Conservation (phyloP, 208 protist species). For the Phytomonas francai region DNA sequence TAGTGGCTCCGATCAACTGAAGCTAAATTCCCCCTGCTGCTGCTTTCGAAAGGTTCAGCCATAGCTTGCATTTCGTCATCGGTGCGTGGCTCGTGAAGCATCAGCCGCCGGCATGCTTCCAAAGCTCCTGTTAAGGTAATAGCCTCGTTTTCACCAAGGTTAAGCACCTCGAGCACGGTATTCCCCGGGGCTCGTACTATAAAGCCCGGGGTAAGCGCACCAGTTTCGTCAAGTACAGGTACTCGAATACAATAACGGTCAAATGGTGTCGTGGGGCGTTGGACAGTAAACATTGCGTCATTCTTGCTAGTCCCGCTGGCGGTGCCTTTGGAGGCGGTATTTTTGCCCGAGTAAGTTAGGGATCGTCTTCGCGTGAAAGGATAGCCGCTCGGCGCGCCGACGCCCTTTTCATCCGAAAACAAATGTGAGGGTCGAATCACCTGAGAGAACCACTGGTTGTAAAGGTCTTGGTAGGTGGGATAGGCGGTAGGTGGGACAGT, state of each 20-base stretch:
- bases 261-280: conserved; percentile 46
- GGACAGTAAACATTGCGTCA: background rate
- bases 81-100: conserved; percentile 48
- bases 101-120: conserved; percentile 59
- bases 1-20: background rate
- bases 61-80: conserved; percentile 56
- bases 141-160: conserved; percentile 57
- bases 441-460: conserved; percentile 33
- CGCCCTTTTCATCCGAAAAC: background rate
- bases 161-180: conserved; percentile 73
- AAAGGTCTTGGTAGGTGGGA: conserved; percentile 74
- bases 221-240: conserved; percentile 22
- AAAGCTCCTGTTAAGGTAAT: conserved; percentile 48
- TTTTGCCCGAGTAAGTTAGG: background rate
- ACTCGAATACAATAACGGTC: conserved; percentile 75
- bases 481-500: conserved; percentile 22
- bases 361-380: background rate
- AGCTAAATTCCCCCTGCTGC: background rate
- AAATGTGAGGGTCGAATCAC: background rate
- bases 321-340: background rate
- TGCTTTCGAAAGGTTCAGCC: background rate
- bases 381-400: background rate
- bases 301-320: background rate
- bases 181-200: conserved; percentile 73
- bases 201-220: conserved; percentile 22